Base-by-base conservation (phyloP, 2,329 filamentous ascomycete genomes). In the Colletotrichum sp. region DNA sequence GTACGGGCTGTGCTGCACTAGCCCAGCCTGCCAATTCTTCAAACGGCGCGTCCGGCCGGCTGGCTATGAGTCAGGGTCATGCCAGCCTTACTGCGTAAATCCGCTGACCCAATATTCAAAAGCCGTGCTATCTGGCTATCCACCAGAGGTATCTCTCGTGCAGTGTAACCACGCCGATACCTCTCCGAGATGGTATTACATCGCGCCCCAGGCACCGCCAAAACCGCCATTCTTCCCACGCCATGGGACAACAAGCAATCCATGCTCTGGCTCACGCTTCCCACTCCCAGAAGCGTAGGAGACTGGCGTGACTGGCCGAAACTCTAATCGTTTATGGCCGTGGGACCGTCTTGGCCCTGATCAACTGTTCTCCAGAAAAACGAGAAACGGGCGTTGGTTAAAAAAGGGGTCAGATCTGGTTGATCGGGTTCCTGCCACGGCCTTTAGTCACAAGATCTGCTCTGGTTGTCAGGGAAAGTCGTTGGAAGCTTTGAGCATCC, bases 51-150 rank as follows among this genome's bases (percentile, higher is more conserved):
- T 49, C 73, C 64, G 72, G 65, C 21, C 63, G 57, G 55, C 32
- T 63, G 64, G 69, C 21, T 63, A 68, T 76, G 69, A 65, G 55
- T 72, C 63, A 73, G 73, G 69, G 55, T 67, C 57, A 72, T 68
- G 69, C 39, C 34, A n/a, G 36, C 36, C 44, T 9, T 30, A 28
- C 26, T 39, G 59, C 5, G 24, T n/a, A 34, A n/a, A 49, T 21
- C 52, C 72, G 49, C 59, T 59, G 12, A 24, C 26, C 72, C 30
- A 36, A 8, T 13, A 18, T 52, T 62, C 32, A 15, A 36, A 36
- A 15, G 30, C 71, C 30, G 66, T 34, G 18, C 63, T 64, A 62
- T 60, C 21, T 24, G 21, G 13, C 21, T 32, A 67, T 66, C 72
- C 62, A 30, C 60, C 68, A 21, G 24, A 75, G n/a, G 72, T 71